These are phyloP conservation scores for Trichosporon ovoides DNA, from an alignment of 1,284 basidiomycete species.

Conservation along the genomic window DNA sequence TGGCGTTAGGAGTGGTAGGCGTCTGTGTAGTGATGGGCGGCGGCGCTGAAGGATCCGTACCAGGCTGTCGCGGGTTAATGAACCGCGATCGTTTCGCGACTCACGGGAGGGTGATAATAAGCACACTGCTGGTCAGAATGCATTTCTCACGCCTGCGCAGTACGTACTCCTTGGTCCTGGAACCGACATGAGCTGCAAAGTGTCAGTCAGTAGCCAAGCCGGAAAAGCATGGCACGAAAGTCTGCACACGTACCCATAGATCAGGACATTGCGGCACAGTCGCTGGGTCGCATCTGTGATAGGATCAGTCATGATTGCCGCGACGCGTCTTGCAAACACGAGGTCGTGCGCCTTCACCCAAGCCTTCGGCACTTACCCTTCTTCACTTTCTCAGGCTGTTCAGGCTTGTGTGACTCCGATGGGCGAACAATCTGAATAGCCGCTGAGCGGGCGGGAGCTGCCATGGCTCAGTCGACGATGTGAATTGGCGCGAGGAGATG, in stretches of 20 bases:
- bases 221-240: not conserved
- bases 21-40: slow-evolving; percentile 7
- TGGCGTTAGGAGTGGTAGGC: not conserved
- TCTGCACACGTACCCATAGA: slow-evolving; percentile 63
- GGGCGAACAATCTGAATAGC: slow-evolving; percentile 60
- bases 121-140: slow-evolving; percentile 52
- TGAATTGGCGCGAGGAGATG: slow-evolving; percentile 1
- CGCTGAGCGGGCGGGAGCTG: slow-evolving; percentile 46
- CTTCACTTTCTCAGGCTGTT: slow-evolving; percentile 20
- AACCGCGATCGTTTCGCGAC: slow-evolving; percentile 46
- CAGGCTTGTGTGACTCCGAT: slow-evolving; percentile 19
- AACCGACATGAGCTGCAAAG: slow-evolving; percentile 72
- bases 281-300: slow-evolving; percentile 54
- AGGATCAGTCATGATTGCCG: slow-evolving; percentile 50
- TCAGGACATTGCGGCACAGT: slow-evolving; percentile 79
- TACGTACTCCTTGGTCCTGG: slow-evolving; percentile 65
- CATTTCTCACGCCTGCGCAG: too few species aligned
- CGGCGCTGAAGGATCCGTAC: slow-evolving; percentile 12
- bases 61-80: slow-evolving; percentile 10
- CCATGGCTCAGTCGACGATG: slow-evolving; percentile 12
- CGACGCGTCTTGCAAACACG: not conserved
- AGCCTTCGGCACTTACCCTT: slow-evolving; percentile 13
- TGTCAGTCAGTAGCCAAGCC: slow-evolving; percentile 5
- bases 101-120: slow-evolving; percentile 71
- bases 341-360: not conserved